Evolutionary conservation across 176 grass and related monocot genomes (phyloP).

Genomic region (Triticum urartu): DNA sequence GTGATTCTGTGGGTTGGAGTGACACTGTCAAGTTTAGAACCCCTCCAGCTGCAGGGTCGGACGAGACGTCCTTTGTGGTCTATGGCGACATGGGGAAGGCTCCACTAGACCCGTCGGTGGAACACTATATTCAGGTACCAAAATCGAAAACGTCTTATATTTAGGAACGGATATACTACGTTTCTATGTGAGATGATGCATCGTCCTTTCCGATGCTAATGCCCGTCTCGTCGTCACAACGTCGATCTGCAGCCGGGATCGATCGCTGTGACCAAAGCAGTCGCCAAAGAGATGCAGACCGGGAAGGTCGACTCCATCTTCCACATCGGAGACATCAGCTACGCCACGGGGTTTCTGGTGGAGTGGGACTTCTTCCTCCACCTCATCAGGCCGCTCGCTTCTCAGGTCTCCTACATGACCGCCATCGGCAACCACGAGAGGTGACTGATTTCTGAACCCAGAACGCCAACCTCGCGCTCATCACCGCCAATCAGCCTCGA

Average conservation of each 20-base stretch:
- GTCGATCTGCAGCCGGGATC: slow-evolving; percentile 60
- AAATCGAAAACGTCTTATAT: no score
- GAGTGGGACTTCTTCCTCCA: slow-evolving; percentile 68
- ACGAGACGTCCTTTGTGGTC: slow-evolving; percentile 49
- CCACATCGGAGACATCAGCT: slow-evolving; percentile 91
- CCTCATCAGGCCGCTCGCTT: slow-evolving; percentile 65
- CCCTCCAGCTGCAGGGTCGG: slow-evolving; percentile 61
- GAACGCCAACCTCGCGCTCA: not conserved
- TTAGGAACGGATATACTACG: no score
- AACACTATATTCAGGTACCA: slow-evolving; percentile 78
- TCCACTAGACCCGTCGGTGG: slow-evolving; percentile 74
- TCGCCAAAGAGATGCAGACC: slow-evolving; percentile 43
- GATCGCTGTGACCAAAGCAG: slow-evolving; percentile 46
- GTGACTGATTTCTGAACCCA: slow-evolving; percentile 24
- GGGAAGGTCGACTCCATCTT: slow-evolving; percentile 72
- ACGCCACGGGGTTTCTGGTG: slow-evolving; percentile 75
- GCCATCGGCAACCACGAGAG: slow-evolving; percentile 91
- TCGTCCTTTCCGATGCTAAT: no score
- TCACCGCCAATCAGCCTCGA: not conserved
- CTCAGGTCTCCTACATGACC: slow-evolving; percentile 81
- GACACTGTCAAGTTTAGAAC: slow-evolving; percentile 49
- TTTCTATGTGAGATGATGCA: no score
- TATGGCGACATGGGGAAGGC: slow-evolving; percentile 95
- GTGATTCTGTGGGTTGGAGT: slow-evolving; percentile 80
- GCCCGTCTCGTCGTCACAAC: no score